A percentile compares a stretch with the other conserved stretches of the same genome.
These are phyloP conservation scores for Musa balbisiana DNA, from an alignment of 202 grass and related monocot genomes.

Conservation along the genomic window DNA sequence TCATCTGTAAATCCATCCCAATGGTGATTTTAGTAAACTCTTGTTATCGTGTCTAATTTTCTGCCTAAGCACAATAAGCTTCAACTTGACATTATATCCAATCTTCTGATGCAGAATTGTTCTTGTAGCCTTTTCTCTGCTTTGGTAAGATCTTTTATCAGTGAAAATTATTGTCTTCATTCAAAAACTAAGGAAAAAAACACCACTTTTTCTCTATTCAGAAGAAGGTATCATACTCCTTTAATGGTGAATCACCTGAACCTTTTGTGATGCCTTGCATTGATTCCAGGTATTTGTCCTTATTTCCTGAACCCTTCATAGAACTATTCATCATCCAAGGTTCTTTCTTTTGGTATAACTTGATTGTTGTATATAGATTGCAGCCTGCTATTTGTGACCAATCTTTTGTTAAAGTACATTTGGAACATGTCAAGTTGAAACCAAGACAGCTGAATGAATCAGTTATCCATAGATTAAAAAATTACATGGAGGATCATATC, in stretches of 20 bases:
- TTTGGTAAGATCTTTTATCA: background rate
- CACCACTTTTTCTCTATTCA: background rate
- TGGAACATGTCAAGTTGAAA: constrained; percentile 39
- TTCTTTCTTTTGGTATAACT: background rate
- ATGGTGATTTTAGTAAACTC: too few species aligned
- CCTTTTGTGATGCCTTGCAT: background rate
- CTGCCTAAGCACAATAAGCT: background rate
- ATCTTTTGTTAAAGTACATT: constrained; percentile 27
- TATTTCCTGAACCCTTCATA: background rate
- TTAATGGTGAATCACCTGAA: background rate
- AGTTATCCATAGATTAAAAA: constrained; percentile 28
- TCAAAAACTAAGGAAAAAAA: too few species aligned
- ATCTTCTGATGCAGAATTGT: background rate
- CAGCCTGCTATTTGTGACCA: constrained; percentile 26
- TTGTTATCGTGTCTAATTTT: background rate
- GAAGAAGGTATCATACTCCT: background rate
- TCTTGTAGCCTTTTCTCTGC: background rate
- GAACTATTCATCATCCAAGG: background rate
- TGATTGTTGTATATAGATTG: constrained; percentile 29
- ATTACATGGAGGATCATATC: constrained; percentile 39
- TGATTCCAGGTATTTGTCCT: constrained; percentile 9
- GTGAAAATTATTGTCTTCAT: background rate
- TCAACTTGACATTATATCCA: background rate
- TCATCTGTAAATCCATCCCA: too few species aligned
- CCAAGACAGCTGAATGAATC: constrained; percentile 39